Conservation (phyloP, 306 rosid species). For the Rosa multiflora region DNA sequence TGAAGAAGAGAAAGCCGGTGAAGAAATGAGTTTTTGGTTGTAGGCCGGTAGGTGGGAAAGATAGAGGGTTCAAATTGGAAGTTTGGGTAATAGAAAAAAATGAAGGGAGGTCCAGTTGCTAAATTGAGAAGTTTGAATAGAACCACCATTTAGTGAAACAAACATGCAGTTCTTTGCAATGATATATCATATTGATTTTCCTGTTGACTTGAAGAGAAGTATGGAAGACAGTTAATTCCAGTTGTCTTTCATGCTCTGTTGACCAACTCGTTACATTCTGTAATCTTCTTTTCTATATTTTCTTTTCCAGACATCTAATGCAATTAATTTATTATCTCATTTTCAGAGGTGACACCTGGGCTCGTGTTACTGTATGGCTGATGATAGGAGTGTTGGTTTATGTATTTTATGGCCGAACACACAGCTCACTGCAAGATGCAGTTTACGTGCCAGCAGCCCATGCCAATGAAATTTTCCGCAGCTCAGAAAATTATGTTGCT, state of each 20-base stretch:
- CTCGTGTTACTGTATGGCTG: slow-evolving; percentile 83
- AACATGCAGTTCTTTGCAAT: not conserved
- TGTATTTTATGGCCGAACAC: slow-evolving; percentile 65
- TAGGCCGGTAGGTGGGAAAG: too few species aligned
- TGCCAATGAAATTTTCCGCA: slow-evolving; percentile 37
- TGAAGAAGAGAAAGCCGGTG: too few species aligned
- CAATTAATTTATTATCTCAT: slow-evolving; percentile 8
- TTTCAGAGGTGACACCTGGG: slow-evolving; percentile 69
- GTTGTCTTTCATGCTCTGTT: not conserved
- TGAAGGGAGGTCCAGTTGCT: too few species aligned
- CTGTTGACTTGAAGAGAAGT: not conserved
- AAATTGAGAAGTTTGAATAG: too few species aligned
- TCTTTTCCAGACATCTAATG: not conserved
- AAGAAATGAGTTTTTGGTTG: too few species aligned
- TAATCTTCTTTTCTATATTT: not conserved
- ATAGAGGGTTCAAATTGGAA: too few species aligned
- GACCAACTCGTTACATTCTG: not conserved
- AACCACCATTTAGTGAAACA: not conserved
- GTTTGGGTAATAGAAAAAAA: too few species aligned
- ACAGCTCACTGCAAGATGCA: slow-evolving; percentile 64
- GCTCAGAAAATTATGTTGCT: slow-evolving; percentile 36
- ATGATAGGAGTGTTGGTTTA: slow-evolving; percentile 60
- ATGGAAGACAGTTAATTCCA: not conserved
- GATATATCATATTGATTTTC: not conserved
- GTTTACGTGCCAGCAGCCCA: slow-evolving; percentile 51